A percentile compares a stretch with the other conserved stretches of the same genome.
These are phyloP conservation scores for Phialophora verrucosa DNA, from an alignment of 2,329 filamentous ascomycete genomes.

Conservation along the genomic window DNA sequence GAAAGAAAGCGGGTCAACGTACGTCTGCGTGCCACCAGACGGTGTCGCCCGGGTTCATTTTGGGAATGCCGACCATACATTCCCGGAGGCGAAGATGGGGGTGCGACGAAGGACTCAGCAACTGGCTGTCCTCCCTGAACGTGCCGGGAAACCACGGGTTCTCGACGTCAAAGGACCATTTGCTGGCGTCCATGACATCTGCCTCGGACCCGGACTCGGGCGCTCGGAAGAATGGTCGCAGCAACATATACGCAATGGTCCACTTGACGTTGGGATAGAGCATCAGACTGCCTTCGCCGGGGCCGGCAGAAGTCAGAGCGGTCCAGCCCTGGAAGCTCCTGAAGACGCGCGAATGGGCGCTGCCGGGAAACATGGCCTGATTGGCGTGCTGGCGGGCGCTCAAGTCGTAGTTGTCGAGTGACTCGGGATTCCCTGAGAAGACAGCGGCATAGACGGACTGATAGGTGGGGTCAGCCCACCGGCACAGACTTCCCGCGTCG, in stretches of 20 bases:
- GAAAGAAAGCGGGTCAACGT: not conserved
- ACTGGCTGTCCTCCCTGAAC: constrained; percentile 45
- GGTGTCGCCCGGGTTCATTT: constrained; percentile 49
- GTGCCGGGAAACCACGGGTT: constrained; percentile 50
- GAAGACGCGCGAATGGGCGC: constrained; percentile 48
- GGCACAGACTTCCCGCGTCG: constrained; percentile 52
- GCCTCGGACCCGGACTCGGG: constrained; percentile 40
- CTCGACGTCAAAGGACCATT: constrained; percentile 47
- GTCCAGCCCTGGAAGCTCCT: constrained; percentile 53
- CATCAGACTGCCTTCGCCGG: constrained; percentile 48
- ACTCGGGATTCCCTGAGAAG: constrained; percentile 47
- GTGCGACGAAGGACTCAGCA: constrained; percentile 52
- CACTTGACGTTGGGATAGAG: constrained; percentile 49
- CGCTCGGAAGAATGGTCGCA: constrained; percentile 52
- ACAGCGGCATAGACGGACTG: constrained; percentile 47
- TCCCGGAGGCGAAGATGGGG: constrained; percentile 49
- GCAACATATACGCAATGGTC: constrained; percentile 49
- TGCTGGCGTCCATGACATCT: constrained; percentile 46
- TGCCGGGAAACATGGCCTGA: constrained; percentile 45
- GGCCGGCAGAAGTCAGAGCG: constrained; percentile 46
- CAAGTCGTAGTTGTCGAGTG: constrained; percentile 49
- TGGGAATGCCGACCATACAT: constrained; percentile 48
- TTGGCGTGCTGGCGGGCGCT: constrained; percentile 42
- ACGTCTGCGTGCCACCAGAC: constrained; percentile 52
- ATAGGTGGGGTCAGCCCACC: constrained; percentile 51